Percentiles rank a stretch among this genome's conserved stretches.
Conservation (phyloP, 2,329 filamentous ascomycete species). For the Dothideomycetes sp. region DNA sequence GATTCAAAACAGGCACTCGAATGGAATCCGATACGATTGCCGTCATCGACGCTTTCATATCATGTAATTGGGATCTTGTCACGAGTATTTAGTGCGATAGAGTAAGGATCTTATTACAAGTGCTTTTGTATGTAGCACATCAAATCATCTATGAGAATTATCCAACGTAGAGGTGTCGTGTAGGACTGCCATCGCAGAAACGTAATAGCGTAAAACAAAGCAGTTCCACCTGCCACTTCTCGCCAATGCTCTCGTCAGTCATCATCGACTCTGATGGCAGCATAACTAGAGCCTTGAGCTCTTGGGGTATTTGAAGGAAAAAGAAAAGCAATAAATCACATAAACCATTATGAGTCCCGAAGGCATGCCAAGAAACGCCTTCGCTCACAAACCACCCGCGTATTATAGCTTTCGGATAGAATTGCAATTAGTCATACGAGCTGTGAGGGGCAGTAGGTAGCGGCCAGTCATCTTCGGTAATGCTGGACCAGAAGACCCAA, state of each 20-base stretch:
- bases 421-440: constrained; percentile 20
- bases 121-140: neutral
- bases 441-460: constrained; percentile 34
- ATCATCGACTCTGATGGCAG: neutral
- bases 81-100: no score
- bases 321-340: neutral
- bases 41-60: no score
- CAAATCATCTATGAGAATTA: no score
- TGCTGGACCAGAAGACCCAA: constrained; percentile 98
- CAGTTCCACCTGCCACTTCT: no score
- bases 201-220: no score
- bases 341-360: constrained; percentile 4
- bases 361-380: constrained; percentile 6
- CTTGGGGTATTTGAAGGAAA: constrained; percentile 5
- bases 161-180: no score
- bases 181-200: no score
- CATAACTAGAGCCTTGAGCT: neutral
- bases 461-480: constrained; percentile 98
- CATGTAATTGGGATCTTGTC: no score
- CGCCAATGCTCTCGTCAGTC: neutral
- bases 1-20: no score
- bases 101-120: neutral
- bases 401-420: no score
- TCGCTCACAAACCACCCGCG: neutral
- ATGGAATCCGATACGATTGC: no score